Conservation (phyloP, 1,284 basidiomycete genomes). For the Trichosporon ovoides region DNA sequence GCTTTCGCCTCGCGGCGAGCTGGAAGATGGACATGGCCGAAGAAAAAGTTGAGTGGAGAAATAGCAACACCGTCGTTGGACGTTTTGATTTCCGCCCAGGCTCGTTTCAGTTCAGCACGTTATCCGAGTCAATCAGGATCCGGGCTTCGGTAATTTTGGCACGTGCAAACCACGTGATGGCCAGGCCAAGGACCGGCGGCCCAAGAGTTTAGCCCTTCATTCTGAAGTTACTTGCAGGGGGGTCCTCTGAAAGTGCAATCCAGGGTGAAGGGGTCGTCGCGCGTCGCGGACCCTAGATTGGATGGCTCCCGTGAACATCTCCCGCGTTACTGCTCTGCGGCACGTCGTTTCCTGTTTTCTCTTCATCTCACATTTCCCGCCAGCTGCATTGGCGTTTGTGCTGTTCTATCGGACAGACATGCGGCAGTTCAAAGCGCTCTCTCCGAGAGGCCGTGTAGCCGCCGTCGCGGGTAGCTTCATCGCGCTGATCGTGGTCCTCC, state of each 20-base stretch:
- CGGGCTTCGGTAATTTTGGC: neutral
- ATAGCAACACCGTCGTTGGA: neutral
- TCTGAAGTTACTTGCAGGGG: no score
- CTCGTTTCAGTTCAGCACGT: no score
- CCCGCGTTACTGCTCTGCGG: neutral
- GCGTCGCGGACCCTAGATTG: conserved; percentile 2
- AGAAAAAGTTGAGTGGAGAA: neutral
- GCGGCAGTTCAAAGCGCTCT: conserved; percentile 12
- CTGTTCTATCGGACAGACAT: neutral
- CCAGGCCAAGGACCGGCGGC: no score
- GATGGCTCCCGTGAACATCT: neutral
- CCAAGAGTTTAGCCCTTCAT: no score
- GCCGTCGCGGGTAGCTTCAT: conserved; percentile 26
- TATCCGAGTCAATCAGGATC: conserved; percentile 1
- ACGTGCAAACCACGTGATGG: neutral
- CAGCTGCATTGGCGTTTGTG: neutral
- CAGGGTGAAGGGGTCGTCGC: neutral
- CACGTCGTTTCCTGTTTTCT: neutral
- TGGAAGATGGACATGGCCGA: conserved; percentile 1
- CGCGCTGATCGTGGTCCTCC: conserved; percentile 31
- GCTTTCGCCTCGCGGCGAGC: neutral
- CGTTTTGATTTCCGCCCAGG: neutral
- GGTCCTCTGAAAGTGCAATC: no score
- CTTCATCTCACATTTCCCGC: neutral
- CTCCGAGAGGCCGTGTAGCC: conserved; percentile 26